A percentile compares a stretch with the other conserved stretches of the same genome.
These are phyloP conservation scores for Thozetella sp. DNA, from an alignment of 495 filamentous ascomycete genomes.

Conservation along the genomic window DNA sequence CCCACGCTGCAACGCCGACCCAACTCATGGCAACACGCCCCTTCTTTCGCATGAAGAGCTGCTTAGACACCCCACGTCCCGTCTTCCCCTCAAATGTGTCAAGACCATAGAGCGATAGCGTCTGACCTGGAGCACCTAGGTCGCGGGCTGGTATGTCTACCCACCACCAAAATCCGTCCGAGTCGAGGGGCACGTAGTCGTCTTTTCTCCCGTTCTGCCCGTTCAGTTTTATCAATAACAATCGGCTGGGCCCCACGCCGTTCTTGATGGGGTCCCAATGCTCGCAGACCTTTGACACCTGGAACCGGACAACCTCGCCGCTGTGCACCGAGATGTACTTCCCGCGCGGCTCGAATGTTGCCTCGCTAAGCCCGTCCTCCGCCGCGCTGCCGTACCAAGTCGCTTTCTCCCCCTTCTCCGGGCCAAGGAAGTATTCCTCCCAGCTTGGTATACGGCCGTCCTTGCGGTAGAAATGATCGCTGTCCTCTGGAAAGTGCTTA, in stretches of 20 bases:
- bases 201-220: constrained; percentile 71
- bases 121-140: constrained; percentile 71
- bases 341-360: constrained; percentile 58
- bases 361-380: constrained; percentile 65
- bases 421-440: constrained; percentile 76
- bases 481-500: constrained; percentile 75
- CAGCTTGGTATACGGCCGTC: constrained; percentile 55
- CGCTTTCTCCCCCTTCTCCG: constrained; percentile 42
- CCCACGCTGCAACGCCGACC: constrained; percentile 68
- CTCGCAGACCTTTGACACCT: constrained; percentile 71
- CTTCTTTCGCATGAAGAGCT: constrained; percentile 65
- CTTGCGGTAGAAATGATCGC: constrained; percentile 66
- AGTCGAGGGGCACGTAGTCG: constrained; percentile 63
- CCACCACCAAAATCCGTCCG: constrained; percentile 73
- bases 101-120: constrained; percentile 61
- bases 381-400: constrained; percentile 52
- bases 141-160: constrained; percentile 65
- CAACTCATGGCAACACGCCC: constrained; percentile 63
- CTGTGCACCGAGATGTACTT: constrained; percentile 58
- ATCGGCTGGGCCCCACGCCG: constrained; percentile 60
- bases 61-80: constrained; percentile 66
- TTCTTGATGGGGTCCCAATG: constrained; percentile 76
- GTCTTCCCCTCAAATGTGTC: constrained; percentile 64
- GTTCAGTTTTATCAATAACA: constrained; percentile 67
- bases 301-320: constrained; percentile 63